These are phyloP conservation scores for Chamaecrista fasciculata DNA, from an alignment of 306 rosid species.

Conservation along the genomic window DNA sequence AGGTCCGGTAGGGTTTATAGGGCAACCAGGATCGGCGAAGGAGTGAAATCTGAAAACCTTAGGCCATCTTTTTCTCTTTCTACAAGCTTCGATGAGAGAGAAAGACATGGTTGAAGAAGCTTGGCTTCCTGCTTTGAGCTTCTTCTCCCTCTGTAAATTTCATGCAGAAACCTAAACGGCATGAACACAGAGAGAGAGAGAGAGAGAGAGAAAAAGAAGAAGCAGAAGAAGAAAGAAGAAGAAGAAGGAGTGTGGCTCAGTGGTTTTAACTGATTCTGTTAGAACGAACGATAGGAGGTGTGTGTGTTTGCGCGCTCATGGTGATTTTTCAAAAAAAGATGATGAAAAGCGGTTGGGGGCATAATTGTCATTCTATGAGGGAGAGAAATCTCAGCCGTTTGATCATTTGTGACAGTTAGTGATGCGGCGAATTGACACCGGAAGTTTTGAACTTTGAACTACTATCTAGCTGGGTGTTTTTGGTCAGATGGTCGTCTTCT, in stretches of 20 bases:
- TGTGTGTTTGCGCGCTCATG: background rate
- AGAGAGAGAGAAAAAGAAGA: background rate
- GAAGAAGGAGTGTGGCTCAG: background rate
- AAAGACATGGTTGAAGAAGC: constrained; percentile 45
- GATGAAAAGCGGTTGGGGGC: background rate
- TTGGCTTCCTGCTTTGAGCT: constrained; percentile 7
- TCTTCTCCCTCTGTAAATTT: constrained; percentile 8
- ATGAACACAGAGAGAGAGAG: background rate
- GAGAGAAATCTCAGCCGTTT: background rate
- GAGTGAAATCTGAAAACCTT: constrained; percentile 59
- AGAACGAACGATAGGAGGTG: background rate
- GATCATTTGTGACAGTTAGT: background rate
- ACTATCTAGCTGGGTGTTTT: background rate
- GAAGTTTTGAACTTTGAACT: background rate
- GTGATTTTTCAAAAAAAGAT: background rate
- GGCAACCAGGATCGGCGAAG: constrained; percentile 61
- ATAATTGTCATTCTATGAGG: background rate
- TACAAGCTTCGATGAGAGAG: constrained; percentile 52
- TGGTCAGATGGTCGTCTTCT: background rate
- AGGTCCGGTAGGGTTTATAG: constrained; percentile 41
- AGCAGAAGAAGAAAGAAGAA: background rate
- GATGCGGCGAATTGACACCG: background rate
- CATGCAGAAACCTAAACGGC: background rate
- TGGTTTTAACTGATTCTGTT: constrained; percentile 25
- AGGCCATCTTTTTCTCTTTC: constrained; percentile 66